Evolutionary conservation across 345 rosid species (phyloP).

Genomic region (Pseudoturritis turrita): DNA sequence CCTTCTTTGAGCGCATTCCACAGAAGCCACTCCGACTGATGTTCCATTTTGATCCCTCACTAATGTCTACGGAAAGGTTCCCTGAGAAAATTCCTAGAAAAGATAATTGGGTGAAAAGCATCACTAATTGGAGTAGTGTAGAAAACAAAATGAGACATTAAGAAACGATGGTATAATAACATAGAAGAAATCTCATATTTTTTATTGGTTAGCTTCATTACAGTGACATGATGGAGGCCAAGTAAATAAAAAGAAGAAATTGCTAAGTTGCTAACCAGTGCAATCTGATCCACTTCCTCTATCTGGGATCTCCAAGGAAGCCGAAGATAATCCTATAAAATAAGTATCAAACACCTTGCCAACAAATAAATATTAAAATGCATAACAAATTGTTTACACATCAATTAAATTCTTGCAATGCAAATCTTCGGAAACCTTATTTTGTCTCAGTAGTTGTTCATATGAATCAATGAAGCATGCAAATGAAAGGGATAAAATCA

Average conservation of each 20-base stretch:
- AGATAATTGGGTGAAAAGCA: not conserved
- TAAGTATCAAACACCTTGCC: slow-evolving; percentile 1
- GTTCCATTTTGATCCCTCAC: slow-evolving; percentile 71
- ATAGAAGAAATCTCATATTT: not conserved
- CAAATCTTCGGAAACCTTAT: not conserved
- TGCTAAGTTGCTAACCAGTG: slow-evolving; percentile 27
- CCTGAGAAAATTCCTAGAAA: slow-evolving; percentile 80
- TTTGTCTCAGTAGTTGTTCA: not conserved
- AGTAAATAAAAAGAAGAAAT: not conserved
- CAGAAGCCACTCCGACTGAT: slow-evolving; percentile 86
- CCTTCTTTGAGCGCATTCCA: slow-evolving; percentile 98
- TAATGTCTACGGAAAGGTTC: slow-evolving; percentile 63
- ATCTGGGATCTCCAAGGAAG: slow-evolving; percentile 73
- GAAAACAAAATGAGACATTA: not conserved
- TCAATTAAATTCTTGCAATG: not conserved
- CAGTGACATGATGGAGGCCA: not conserved
- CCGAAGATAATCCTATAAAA: slow-evolving; percentile 79
- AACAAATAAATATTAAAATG: not conserved
- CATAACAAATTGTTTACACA: not conserved
- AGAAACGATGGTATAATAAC: not conserved
- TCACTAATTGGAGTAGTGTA: not conserved
- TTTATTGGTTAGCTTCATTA: not conserved
- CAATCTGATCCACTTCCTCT: slow-evolving; percentile 52
- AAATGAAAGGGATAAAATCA: not conserved
- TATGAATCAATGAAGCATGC: not conserved